A percentile compares a stretch with the other conserved stretches of the same genome.
Evolutionary conservation across 495 filamentous ascomycete genomes (phyloP).

Genomic region (Aspergillus taichungensis): DNA sequence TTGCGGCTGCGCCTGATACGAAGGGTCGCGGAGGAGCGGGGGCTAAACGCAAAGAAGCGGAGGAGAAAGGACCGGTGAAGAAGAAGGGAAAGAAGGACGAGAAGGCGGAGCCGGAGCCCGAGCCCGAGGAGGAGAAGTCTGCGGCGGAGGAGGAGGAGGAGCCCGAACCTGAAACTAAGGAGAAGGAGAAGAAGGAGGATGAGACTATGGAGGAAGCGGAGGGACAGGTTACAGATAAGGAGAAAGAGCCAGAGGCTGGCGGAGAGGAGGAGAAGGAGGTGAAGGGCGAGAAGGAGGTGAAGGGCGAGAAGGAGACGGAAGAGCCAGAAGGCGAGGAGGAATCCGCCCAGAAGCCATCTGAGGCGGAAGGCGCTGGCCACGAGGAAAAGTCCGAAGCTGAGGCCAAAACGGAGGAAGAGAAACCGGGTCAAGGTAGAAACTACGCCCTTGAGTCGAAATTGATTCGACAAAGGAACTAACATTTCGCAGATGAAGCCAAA

Average conservation of each 20-base stretch:
- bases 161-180: conserved; percentile 27
- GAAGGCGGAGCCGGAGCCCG: conserved; percentile 1
- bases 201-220: background rate
- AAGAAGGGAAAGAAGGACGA: conserved; percentile 28
- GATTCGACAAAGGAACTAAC: too few relatives aligned
- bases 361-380: background rate
- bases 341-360: background rate
- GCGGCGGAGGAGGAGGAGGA: conserved; percentile 6
- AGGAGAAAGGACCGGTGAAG: conserved; percentile 15
- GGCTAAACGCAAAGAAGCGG: conserved; percentile 28
- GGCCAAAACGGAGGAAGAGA: conserved; percentile 3
- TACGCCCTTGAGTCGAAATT: too few relatives aligned
- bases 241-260: conserved; percentile 13
- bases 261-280: conserved; percentile 3
- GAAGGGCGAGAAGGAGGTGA: background rate
- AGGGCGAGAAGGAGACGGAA: background rate
- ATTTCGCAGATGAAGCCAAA: background rate
- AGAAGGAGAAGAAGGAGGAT: conserved; percentile 16
- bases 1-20: conserved; percentile 18
- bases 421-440: background rate
- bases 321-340: background rate
- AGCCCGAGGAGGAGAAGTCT: conserved; percentile 1
- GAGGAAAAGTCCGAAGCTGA: background rate
- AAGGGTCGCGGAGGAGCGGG: conserved; percentile 16
- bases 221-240: background rate